Evolutionary conservation across 805 yeast genomes (phyloP).

Genomic region (Candida boleticola): DNA sequence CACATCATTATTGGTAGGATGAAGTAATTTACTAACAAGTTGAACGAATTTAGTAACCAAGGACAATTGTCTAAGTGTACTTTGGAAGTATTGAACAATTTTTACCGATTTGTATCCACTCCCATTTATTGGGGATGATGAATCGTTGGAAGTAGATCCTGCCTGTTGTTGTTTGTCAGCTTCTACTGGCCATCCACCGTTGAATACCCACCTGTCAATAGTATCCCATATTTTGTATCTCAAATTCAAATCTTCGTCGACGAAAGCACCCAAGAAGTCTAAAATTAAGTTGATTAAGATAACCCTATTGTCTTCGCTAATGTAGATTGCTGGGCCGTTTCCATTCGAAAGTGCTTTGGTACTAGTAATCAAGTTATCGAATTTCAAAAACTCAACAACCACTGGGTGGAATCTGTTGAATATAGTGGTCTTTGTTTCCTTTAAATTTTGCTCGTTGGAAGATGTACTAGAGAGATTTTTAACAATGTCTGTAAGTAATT

Average conservation of each 20-base stretch:
- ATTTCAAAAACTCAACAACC: conserved; percentile 33
- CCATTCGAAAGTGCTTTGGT: conserved; percentile 12
- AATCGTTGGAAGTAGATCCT: background rate
- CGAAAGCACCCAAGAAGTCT: conserved; percentile 51
- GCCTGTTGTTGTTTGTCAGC: background rate
- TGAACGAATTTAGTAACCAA: conserved; percentile 58
- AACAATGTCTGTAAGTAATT: conserved; percentile 48
- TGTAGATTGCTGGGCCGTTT: conserved; percentile 20
- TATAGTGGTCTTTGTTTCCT: conserved; percentile 24
- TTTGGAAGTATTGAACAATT: conserved; percentile 27
- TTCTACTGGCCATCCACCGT: conserved; percentile 12
- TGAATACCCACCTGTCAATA: conserved; percentile 69
- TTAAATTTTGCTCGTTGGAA: conserved; percentile 8
- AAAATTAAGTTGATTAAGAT: conserved; percentile 39
- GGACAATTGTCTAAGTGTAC: conserved; percentile 47
- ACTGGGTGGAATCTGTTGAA: conserved; percentile 35
- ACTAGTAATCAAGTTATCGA: conserved; percentile 34
- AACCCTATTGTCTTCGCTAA: conserved; percentile 37
- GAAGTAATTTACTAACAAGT: conserved; percentile 47
- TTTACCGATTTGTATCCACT: conserved; percentile 9
- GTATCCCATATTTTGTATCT: conserved; percentile 62
- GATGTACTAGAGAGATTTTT: conserved; percentile 21
- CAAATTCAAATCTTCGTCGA: conserved; percentile 36
- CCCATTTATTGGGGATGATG: background rate
- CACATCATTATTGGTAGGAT: conserved; percentile 20